Percentiles rank a stretch among this genome's conserved stretches.
Conservation (phyloP, 768 basidiomycete species). For the Asterophora lycoperdoides region DNA sequence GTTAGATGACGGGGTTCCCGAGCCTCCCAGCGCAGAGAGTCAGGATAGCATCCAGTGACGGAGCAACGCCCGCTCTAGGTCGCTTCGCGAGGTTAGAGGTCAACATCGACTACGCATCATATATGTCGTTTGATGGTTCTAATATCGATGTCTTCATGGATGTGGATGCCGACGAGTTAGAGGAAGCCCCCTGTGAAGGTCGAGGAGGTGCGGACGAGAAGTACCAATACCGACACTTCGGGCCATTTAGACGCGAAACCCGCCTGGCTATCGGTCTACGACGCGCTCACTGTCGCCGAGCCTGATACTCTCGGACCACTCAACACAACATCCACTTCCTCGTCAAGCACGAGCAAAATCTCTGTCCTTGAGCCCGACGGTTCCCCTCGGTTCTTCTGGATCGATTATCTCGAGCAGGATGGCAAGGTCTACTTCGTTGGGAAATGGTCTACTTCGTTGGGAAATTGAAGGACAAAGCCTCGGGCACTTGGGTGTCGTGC, state of each 20-base stretch:
- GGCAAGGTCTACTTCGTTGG: constrained; percentile 84
- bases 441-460: no score
- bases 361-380: constrained; percentile 80
- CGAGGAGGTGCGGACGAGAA: constrained; percentile 20
- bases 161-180: constrained; percentile 50
- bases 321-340: constrained; percentile 27
- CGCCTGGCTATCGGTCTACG: constrained; percentile 72
- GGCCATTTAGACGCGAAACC: constrained; percentile 48
- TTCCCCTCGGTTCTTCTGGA: constrained; percentile 89
- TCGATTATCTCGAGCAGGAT: constrained; percentile 86
- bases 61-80: constrained; percentile 52
- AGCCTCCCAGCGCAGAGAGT: constrained; percentile 57
- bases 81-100: constrained; percentile 58
- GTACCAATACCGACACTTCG: constrained; percentile 13
- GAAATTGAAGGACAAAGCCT: constrained; percentile 79
- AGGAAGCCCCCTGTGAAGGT: constrained; percentile 32
- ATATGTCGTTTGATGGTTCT: constrained; percentile 47
- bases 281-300: constrained; percentile 58
- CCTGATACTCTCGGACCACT: constrained; percentile 58
- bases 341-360: constrained; percentile 36
- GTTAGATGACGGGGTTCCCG: constrained; percentile 27
- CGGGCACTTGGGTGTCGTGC: constrained; percentile 71
- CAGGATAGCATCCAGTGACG: constrained; percentile 36
- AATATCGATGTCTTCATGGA: constrained; percentile 62
- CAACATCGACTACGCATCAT: constrained; percentile 43